Base-by-base conservation (phyloP, 495 filamentous ascomycete species). In the Hypoxylon fragiforme region DNA sequence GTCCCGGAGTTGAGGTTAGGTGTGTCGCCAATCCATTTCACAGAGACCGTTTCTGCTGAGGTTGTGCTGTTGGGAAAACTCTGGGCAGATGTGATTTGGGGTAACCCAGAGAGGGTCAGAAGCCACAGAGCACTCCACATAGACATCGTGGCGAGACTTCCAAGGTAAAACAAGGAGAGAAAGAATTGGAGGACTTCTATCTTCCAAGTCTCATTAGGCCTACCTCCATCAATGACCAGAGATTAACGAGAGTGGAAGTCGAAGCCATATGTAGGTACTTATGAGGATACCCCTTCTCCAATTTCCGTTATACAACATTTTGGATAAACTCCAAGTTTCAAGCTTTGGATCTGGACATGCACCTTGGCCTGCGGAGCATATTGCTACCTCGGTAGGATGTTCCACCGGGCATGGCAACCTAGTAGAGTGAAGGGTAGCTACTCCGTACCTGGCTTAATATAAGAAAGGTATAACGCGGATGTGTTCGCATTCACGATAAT, bases 21-120 rank as follows among this genome's bases (percentile, higher is more conserved):
- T 2, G 60, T 58, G 8, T 67, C 58, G 16, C 70, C 72, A n/a
- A 77, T 32, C 73, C 73, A 77, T 22, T 54, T 64, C 13, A 77
- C 64, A 13, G 60, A 36, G 24, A 65, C 55, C 3, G 30, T 34
- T 26, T 66, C 51, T 22, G 45, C 50, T 12, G 41, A 50, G 46
- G 35, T 56, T 16, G n/a, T 61, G 22, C 18, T 22, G 20, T 49
- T 56, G 14, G 15, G 11, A 26, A 42, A 48, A 15, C 18, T 43
- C 48, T 52, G 51, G 14, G 58, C 47, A 4, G 47, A 47, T 16
- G 26, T 43, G n/a, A 45, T n/a, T n/a, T 21, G 52, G 20, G 13
- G 34, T 7, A 53, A n/a, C 20, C 51, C 30, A 16, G 37, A 15
- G 21, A 59, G n/a, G 18, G 32, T 36, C 0, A 48, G 20, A 2